Conservation (phyloP, 2,329 filamentous ascomycete species). For the Aspergillus eucalypticola region DNA sequence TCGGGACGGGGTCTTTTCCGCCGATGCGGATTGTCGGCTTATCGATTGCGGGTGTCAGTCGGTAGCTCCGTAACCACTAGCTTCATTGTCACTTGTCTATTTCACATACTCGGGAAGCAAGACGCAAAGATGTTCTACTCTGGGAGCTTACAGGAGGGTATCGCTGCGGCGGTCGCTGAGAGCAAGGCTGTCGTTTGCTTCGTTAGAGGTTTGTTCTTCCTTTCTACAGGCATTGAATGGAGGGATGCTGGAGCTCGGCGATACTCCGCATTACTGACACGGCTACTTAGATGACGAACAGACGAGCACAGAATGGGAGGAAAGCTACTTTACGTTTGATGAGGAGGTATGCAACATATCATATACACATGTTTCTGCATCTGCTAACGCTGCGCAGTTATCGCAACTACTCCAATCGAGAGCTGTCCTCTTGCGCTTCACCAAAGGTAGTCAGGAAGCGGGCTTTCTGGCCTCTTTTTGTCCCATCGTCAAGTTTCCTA, state of each 20-base stretch:
- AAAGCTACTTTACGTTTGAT: slow-evolving; percentile 60
- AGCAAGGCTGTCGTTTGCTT: slow-evolving; percentile 82
- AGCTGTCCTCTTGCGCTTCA: slow-evolving; percentile 69
- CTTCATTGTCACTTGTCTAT: neutral
- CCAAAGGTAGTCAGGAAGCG: slow-evolving; percentile 75
- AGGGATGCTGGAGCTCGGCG: slow-evolving; percentile 5
- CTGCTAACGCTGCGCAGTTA: slow-evolving; percentile 46
- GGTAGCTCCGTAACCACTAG: neutral
- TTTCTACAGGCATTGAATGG: neutral
- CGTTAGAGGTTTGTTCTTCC: slow-evolving; percentile 63
- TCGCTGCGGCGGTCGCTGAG: slow-evolving; percentile 71
- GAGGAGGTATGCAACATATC: slow-evolving; percentile 45
- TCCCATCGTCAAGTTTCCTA: slow-evolving; percentile 74
- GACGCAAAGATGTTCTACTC: slow-evolving; percentile 70
- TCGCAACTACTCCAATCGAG: slow-evolving; percentile 59
- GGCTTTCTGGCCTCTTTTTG: slow-evolving; percentile 80
- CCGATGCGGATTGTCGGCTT: neutral
- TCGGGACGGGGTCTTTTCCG: neutral
- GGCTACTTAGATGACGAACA: slow-evolving; percentile 61
- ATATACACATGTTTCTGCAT: neutral
- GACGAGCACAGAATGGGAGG: slow-evolving; percentile 72
- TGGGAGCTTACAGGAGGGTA: slow-evolving; percentile 78
- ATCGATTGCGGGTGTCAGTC: neutral
- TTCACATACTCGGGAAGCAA: neutral
- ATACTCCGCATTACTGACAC: slow-evolving; percentile 13